These are phyloP conservation scores for Hyaloscypha hepaticicola DNA, from an alignment of 495 filamentous ascomycete genomes.

Conservation along the genomic window DNA sequence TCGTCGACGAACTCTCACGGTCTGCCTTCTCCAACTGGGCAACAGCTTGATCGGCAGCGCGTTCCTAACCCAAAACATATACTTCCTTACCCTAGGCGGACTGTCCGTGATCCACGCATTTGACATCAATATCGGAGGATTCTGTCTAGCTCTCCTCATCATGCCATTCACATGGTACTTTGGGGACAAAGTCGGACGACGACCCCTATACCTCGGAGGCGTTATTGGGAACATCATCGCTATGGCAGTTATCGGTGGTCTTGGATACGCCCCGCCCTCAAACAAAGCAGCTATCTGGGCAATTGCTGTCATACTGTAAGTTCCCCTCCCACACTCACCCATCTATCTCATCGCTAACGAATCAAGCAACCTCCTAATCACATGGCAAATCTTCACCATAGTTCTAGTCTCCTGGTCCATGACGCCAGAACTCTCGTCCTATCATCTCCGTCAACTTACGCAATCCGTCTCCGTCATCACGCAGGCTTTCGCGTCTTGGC, in stretches of 20 bases:
- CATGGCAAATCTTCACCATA: slow-evolving; percentile 25
- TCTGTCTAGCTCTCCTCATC: slow-evolving; percentile 21
- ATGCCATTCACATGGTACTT: slow-evolving; percentile 38
- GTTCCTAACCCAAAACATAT: slow-evolving; percentile 27
- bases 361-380: slow-evolving; percentile 20
- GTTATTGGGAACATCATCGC: slow-evolving; percentile 7
- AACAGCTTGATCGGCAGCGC: slow-evolving; percentile 17
- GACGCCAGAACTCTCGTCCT: slow-evolving; percentile 20
- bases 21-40: slow-evolving; percentile 25
- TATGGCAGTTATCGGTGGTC: slow-evolving; percentile 15
- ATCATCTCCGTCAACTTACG: slow-evolving; percentile 22
- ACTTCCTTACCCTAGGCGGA: slow-evolving; percentile 23
- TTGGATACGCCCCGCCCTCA: slow-evolving; percentile 3
- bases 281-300: slow-evolving; percentile 38
- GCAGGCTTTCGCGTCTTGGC: slow-evolving; percentile 18
- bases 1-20: slow-evolving; percentile 23
- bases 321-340: not conserved
- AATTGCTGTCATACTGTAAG: slow-evolving; percentile 24
- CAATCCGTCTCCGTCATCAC: slow-evolving; percentile 21
- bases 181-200: slow-evolving; percentile 21
- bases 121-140: slow-evolving; percentile 27
- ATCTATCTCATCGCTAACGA: not conserved
- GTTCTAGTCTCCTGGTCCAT: slow-evolving; percentile 17
- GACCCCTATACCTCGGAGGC: slow-evolving; percentile 24
- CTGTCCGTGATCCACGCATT: slow-evolving; percentile 20